Percentiles rank a stretch among this genome's conserved stretches.
These are phyloP conservation scores for Lithocarpus polystachyus DNA, from an alignment of 306 rosid species.

Conservation along the genomic window DNA sequence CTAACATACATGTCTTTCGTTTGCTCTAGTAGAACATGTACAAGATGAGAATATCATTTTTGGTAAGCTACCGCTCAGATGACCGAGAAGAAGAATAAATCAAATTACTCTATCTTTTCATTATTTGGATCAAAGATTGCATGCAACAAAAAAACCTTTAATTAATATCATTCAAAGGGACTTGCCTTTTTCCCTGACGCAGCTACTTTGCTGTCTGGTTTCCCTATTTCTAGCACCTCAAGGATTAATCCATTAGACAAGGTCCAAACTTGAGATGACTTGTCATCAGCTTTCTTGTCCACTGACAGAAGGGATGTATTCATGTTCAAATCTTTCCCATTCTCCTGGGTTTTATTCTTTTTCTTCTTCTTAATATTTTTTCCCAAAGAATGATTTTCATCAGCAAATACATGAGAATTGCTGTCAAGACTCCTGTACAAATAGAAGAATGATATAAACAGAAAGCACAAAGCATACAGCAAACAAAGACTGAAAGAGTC, in stretches of 20 bases:
- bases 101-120: background rate
- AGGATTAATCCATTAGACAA: slow-evolving; percentile 54
- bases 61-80: background rate
- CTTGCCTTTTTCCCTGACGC: slow-evolving; percentile 61
- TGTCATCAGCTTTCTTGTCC: slow-evolving; percentile 27
- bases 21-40: background rate
- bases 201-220: slow-evolving; percentile 63
- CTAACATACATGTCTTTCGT: background rate
- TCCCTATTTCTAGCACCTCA: slow-evolving; percentile 63
- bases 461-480: background rate
- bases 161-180: slow-evolving; percentile 8
- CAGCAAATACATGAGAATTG: slow-evolving; percentile 25
- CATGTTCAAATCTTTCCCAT: slow-evolving; percentile 28
- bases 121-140: background rate
- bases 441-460: background rate
- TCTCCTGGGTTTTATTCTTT: slow-evolving; percentile 44
- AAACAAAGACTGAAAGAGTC: background rate
- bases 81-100: background rate
- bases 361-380: slow-evolving; percentile 49
- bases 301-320: slow-evolving; percentile 23
- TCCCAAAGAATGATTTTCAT: slow-evolving; percentile 35
- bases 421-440: slow-evolving; percentile 38
- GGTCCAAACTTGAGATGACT: slow-evolving; percentile 42
- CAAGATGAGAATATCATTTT: background rate
- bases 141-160: background rate